Percentiles rank a stretch among this genome's conserved stretches.
phyloP scores from a whole-genome alignment of 2,329 filamentous ascomycete species.

The Daldinia eschscholtzii region DNA sequence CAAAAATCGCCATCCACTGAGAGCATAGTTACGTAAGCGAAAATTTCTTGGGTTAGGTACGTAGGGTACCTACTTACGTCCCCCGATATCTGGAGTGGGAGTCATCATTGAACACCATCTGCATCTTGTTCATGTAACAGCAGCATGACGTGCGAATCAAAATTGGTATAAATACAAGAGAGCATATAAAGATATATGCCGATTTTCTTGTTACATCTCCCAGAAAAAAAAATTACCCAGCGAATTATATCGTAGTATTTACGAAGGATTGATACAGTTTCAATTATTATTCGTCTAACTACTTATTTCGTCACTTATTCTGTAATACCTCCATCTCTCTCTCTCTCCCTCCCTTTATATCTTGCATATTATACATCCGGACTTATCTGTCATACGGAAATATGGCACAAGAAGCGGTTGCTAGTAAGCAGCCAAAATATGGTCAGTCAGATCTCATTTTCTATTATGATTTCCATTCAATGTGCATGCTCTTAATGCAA shows the following conservation, averaged over 20 bases:
- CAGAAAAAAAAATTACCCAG: slow-evolving; percentile 4
- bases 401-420: slow-evolving; percentile 46
- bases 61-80: not conserved
- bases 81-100: slow-evolving; percentile 25
- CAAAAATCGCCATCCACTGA: not conserved
- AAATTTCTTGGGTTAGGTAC: not conserved
- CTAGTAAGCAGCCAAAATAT: slow-evolving; percentile 48
- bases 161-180: slow-evolving; percentile 2
- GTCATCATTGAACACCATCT: slow-evolving; percentile 27
- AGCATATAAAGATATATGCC: slow-evolving; percentile 5
- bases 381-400: slow-evolving; percentile 21
- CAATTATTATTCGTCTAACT: slow-evolving; percentile 6
- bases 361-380: slow-evolving; percentile 10
- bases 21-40: slow-evolving; percentile 9
- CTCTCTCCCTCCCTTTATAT: slow-evolving; percentile 8
- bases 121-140: slow-evolving; percentile 11
- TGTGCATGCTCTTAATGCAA: slow-evolving; percentile 6
- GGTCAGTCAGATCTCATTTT: slow-evolving; percentile 50
- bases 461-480: not conserved
- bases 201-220: slow-evolving; percentile 6
- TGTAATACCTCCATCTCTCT: not conserved
- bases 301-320: not conserved
- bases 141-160: slow-evolving; percentile 30
- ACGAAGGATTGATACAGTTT: slow-evolving; percentile 12
- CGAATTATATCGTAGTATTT: slow-evolving; percentile 3